Base-by-base conservation (phyloP, 208 protist genomes). In the Trypanosoma melophagium region DNA sequence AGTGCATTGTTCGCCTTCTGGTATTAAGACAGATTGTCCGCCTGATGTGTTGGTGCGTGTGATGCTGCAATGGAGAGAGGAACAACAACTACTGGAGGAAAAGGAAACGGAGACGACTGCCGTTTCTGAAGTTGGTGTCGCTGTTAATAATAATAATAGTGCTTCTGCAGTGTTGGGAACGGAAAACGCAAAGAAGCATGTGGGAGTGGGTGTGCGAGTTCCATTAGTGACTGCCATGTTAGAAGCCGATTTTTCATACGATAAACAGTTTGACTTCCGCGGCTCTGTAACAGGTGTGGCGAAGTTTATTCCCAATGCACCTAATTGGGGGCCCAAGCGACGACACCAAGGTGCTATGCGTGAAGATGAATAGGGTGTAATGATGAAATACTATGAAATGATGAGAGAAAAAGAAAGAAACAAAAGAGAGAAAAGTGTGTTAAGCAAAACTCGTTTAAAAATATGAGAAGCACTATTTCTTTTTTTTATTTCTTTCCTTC, bases 11-110 rank as follows among this genome's bases (percentile, higher is more conserved):
- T 74, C 80, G 40, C 80, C 89, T 0, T 68, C 82, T 4, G 93
- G 85, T 4, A 62, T 98, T 22, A 98, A 98, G 74, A 97, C 95
- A 24, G 83, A 97, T 75, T 96, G 89, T 58, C 96, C 96, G 0
- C 79, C 84, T 2, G 74, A 89, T 40, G 76, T 95, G 17, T 72
- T 98, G 3, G 86, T 94, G 19, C 61, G 84, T 19, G 84, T 98
- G 25, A 86, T 98, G 80, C 76, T 96, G 51, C 70, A 75, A 49
- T 97, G 85, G 83, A 92, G 87, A 56, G 40, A 60, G 47, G 50
- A 69, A 83, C 8, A 56, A 35, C 3, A 25, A 44, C 12, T 12
- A 58, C 38, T 45, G 35, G 25, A 25, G 21, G 16, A 31, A 44
- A 25, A 53, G 13, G 21, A 45, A 19, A 24, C 41, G 17, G 47